A percentile compares a stretch with the other conserved stretches of the same genome.
phyloP scores from a whole-genome alignment of 495 filamentous ascomycete species.

The Friedmanniomyces endolithicus region DNA sequence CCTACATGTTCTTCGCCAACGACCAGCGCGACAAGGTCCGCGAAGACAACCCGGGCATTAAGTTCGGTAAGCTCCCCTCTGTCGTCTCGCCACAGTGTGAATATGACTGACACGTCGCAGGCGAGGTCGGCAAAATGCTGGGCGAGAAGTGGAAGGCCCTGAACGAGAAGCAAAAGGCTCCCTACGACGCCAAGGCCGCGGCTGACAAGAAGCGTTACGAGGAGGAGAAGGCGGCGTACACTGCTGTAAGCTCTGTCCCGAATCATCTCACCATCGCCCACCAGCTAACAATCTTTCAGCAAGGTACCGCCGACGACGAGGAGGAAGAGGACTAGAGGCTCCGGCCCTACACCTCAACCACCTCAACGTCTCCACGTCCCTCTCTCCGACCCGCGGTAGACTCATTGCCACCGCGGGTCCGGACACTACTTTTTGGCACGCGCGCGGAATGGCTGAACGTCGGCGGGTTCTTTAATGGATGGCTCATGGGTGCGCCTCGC shows the following conservation, averaged over 20 bases:
- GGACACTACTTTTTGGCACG: not conserved
- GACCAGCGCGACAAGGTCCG: constrained; percentile 96
- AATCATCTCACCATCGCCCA: not conserved
- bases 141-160: constrained; percentile 97
- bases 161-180: constrained; percentile 71
- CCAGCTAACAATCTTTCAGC: not conserved
- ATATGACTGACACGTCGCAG: constrained; percentile 35
- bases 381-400: not conserved
- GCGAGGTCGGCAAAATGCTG: constrained; percentile 93
- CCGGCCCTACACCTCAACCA: not conserved
- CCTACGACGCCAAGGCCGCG: constrained; percentile 91
- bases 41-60: constrained; percentile 95
- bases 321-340: constrained; percentile 17
- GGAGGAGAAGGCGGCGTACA: constrained; percentile 88
- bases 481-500: not conserved
- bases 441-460: not conserved
- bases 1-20: constrained; percentile 99
- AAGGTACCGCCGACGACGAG: constrained; percentile 1
- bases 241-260: constrained; percentile 21
- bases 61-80: constrained; percentile 59
- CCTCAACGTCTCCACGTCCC: not conserved
- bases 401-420: not conserved
- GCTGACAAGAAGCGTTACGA: constrained; percentile 98
- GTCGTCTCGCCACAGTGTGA: not conserved
- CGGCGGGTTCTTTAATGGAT: not conserved